phyloP scores from a whole-genome alignment of 345 rosid genomes.

The Melaleuca alternifolia region DNA sequence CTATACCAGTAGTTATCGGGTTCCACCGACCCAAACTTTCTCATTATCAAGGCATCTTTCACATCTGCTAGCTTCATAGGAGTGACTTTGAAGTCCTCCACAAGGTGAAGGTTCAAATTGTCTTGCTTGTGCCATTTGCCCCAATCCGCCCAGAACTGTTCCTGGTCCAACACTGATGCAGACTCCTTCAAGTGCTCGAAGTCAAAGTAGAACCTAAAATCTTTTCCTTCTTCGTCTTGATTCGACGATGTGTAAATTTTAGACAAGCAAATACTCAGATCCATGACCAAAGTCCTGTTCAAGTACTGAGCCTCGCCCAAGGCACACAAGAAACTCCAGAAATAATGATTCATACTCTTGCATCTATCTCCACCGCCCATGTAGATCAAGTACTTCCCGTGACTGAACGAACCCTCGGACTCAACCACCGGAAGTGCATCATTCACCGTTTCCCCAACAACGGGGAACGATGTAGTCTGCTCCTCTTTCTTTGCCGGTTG shows the following conservation, averaged over 20 bases:
- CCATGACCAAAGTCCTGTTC: constrained; percentile 86
- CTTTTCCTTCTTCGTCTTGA: constrained; percentile 89
- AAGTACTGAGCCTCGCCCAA: constrained; percentile 89
- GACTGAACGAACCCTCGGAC: constrained; percentile 58
- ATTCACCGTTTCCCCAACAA: constrained; percentile 69
- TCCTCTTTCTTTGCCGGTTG: constrained; percentile 14
- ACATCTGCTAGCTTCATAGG: constrained; percentile 67
- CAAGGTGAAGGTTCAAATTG: constrained; percentile 41
- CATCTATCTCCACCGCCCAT: constrained; percentile 82
- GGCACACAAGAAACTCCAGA: constrained; percentile 97
- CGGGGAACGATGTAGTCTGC: constrained; percentile 21
- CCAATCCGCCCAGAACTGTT: constrained; percentile 88
- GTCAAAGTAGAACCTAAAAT: constrained; percentile 89
- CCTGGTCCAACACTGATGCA: constrained; percentile 78
- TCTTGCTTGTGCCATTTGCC: constrained; percentile 57
- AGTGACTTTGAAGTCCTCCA: constrained; percentile 57
- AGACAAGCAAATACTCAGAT: constrained; percentile 68
- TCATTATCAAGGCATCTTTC: constrained; percentile 71
- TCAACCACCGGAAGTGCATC: constrained; percentile 65
- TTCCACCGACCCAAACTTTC: constrained; percentile 84
- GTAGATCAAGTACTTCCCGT: constrained; percentile 64
- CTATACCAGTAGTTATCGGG: constrained; percentile 96
- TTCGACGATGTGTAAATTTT: constrained; percentile 64
- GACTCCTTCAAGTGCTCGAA: constrained; percentile 87
- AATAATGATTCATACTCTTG: constrained; percentile 90